phyloP scores from a whole-genome alignment of 208 protist genomes.

The Willaertia magna region DNA sequence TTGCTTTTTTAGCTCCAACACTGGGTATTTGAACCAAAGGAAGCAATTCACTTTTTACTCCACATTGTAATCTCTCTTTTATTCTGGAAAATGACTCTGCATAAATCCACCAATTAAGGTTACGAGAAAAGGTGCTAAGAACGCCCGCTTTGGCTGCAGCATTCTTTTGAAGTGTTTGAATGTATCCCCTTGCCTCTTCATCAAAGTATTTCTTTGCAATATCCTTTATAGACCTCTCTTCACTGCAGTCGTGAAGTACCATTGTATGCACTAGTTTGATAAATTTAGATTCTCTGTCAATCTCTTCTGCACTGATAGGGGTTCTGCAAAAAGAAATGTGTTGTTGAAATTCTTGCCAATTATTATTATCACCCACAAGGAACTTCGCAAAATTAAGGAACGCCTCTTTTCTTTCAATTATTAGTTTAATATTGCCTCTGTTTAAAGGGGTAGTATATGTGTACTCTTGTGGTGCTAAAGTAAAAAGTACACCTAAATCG shows the following conservation, averaged over 20 bases:
- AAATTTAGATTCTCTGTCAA: no score
- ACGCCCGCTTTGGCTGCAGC: background rate
- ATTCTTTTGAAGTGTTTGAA: background rate
- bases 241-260: background rate
- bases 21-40: slow-evolving; percentile 64
- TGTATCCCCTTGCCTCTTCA: background rate
- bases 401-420: no score
- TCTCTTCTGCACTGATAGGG: no score
- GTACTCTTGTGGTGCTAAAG: no score
- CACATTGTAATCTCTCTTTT: background rate
- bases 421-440: no score
- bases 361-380: no score
- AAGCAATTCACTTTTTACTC: slow-evolving; percentile 18
- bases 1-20: slow-evolving; percentile 27
- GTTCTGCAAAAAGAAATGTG: no score
- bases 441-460: no score
- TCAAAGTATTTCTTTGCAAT: background rate
- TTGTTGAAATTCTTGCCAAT: no score
- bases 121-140: background rate
- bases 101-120: no score
- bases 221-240: background rate
- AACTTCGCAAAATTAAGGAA: no score
- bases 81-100: background rate
- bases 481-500: background rate
- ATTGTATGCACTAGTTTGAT: no score